phyloP scores from a whole-genome alignment of 768 basidiomycete species.

The Tulasnella sp. region DNA sequence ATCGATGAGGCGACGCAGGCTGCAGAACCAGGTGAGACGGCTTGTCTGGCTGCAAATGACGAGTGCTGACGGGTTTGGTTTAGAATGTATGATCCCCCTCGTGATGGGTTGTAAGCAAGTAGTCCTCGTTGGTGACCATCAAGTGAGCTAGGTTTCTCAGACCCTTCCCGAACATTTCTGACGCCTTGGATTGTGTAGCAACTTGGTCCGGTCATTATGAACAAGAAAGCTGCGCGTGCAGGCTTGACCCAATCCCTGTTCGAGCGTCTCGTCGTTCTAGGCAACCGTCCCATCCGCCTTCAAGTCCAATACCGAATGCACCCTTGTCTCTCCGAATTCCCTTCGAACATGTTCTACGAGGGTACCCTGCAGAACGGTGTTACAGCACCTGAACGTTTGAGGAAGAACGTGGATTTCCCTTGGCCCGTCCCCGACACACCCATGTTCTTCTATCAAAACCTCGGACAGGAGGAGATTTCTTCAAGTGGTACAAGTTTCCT shows the following conservation, averaged over 20 bases:
- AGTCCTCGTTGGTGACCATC: constrained; percentile 95
- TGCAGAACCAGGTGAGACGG: constrained; percentile 78
- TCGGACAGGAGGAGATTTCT: constrained; percentile 98
- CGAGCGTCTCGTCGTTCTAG: constrained; percentile 91
- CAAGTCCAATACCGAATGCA: constrained; percentile 99
- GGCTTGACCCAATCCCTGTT: constrained; percentile 97
- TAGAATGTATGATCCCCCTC: constrained; percentile 99
- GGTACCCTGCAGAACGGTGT: constrained; percentile 98
- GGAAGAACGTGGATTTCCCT: constrained; percentile 98
- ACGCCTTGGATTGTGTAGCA: constrained; percentile 49
- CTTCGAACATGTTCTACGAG: constrained; percentile 99
- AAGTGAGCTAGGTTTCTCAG: constrained; percentile 34
- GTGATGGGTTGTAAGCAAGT: constrained; percentile 98
- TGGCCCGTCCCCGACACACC: constrained; percentile 97
- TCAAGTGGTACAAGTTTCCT: constrained; percentile 98
- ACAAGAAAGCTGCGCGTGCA: constrained; percentile 99
- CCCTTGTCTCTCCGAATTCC: constrained; percentile 97
- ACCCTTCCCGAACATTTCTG: background rate
- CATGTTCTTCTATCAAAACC: constrained; percentile 99
- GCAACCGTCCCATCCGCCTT: constrained; percentile 94
- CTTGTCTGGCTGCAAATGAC: constrained; percentile 19
- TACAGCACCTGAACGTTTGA: constrained; percentile 91
- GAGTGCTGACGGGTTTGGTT: constrained; percentile 13
- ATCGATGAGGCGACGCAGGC: constrained; percentile 99
- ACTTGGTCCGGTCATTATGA: constrained; percentile 99